Evolutionary conservation across 352 stramenopile species (phyloP), one percentile per base, ranked within the genome.

Genomic region (Pythium folliculosum): DNA sequence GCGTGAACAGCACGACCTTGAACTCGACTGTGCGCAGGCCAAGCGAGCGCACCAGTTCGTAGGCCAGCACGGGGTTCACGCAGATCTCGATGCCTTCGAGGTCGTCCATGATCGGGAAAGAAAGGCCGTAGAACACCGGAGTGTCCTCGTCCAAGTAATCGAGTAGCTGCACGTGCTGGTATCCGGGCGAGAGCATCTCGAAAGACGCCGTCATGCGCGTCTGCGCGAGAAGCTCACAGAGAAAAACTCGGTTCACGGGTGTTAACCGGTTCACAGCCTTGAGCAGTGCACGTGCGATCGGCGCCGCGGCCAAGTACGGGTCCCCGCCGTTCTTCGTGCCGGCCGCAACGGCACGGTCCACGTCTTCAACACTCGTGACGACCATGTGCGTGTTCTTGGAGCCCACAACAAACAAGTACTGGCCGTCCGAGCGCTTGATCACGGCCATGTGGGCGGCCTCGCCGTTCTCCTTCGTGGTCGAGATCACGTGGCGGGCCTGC

Each of bases 341-440:
- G 1, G 62, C 63, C 16, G 56, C 55, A 49, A 69, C 72, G 9
- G 75, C 71, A 1, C 52, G 47, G 12, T 84, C 72, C 32, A 94
- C 75, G 55, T 92, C 82, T 0, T 87, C 75, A 0, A 80, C 14
- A 6, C 68, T 83, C 30, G 69, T 59, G 9, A 78, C 80, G 8
- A 90, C 30, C 51, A 94, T 63, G 70, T 94, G 86, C 23, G 84
- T 92, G 65, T 92, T 94, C 74, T 94, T 94, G 38, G 86, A 94
- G 21, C 86, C 86, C 12, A 92, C 70, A 13, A 85, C 78, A 67
- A 88, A 92, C 3, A 94, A 59, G 38, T 86, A 92, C 45, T 67
- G 52, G n/a, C 81, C 82, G 51, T 92, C 82, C 7, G 56, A 69
- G 9, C 81, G 80, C 69, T 92, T 90, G 19, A 94, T 69, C 40